Evolutionary conservation across 768 basidiomycete species (phyloP), one percentile per base, ranked within the genome.

Genomic region (Crucibulum laeve): DNA sequence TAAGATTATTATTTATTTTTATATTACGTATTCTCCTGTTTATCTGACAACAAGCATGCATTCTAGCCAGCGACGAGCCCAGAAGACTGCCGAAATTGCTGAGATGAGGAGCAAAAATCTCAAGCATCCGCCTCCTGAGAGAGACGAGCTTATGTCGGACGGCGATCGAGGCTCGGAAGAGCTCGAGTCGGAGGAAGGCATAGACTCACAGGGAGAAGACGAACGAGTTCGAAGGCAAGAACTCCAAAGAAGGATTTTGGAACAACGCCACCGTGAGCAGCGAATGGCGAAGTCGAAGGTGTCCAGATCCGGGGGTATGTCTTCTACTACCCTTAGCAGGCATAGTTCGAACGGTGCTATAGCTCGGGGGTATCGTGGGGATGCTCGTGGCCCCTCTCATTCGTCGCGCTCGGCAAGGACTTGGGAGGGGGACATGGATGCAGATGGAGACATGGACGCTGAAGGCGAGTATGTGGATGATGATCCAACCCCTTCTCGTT

Each of bases 61-160:
- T 19, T 25, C 2, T 39, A 84, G 82, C 53, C 74, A 81, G 55
- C 69, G 78, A 34, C 71, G 78, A 4, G 70, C 70, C 3, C 76
- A 79, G 45, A 81, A 80, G 52, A 71, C 73, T 1, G 73, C 71
- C 13, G 76, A 79, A 38, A 58, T 71, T n/a, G 70, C 71, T 3
- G 70, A 74, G n/a, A 53, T 65, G 35, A 73, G 74, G 35, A 63
- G 70, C 18, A 52, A 53, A 40, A 59, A n/a, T n/a, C n/a, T n/a
- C n/a, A n/a, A 55, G 41, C 48, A 52, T 17, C 44, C 39, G 0
- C 41, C 25, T 28, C 22, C 45, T 17, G 62, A 56, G 30, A 54
- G 57, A 35, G 64, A 66, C 46, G 59, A 60, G 35, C 52, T 60
- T 15, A 44, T 57, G 36, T 60, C 62, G 24, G 58, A 61, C 38